Conservation (phyloP, 1,284 basidiomycete genomes). For the Athelia sp. region DNA sequence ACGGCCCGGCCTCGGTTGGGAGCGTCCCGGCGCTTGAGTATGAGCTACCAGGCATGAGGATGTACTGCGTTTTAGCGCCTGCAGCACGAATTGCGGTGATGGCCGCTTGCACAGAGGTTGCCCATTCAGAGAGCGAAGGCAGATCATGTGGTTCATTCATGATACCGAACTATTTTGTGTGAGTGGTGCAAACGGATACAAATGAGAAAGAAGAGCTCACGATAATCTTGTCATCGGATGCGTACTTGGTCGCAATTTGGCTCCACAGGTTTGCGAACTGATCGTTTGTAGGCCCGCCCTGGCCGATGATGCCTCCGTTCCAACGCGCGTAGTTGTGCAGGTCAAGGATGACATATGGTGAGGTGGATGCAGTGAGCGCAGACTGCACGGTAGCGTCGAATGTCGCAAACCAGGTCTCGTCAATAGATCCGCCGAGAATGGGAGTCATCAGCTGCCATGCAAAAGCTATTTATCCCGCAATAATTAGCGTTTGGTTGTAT, state of each 20-base stretch:
- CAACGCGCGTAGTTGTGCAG: slow-evolving; percentile 57
- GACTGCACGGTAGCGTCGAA: slow-evolving; percentile 50
- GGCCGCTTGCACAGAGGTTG: slow-evolving; percentile 37
- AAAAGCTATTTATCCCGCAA: background rate
- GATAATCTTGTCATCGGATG: slow-evolving; percentile 7
- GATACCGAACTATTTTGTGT: slow-evolving; percentile 29
- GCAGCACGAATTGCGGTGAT: slow-evolving; percentile 46
- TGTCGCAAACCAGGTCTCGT: slow-evolving; percentile 38
- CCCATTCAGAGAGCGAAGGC: slow-evolving; percentile 37
- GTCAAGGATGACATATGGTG: slow-evolving; percentile 14
- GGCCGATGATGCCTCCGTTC: slow-evolving; percentile 48
- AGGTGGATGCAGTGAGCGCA: background rate
- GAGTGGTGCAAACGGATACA: background rate
- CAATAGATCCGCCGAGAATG: slow-evolving; percentile 46
- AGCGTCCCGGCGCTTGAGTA: slow-evolving; percentile 40
- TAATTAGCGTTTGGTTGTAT: background rate
- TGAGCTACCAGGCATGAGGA: slow-evolving; percentile 41
- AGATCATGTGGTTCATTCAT: slow-evolving; percentile 55
- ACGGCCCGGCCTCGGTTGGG: slow-evolving; percentile 45
- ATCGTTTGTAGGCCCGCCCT: slow-evolving; percentile 54
- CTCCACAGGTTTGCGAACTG: slow-evolving; percentile 52
- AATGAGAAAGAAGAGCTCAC: background rate
- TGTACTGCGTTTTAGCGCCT: slow-evolving; percentile 38
- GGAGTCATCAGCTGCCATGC: slow-evolving; percentile 18
- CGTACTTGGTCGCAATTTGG: slow-evolving; percentile 47